phyloP scores from a whole-genome alignment of 805 yeast species.

The Metschnikowia vanudenii region DNA sequence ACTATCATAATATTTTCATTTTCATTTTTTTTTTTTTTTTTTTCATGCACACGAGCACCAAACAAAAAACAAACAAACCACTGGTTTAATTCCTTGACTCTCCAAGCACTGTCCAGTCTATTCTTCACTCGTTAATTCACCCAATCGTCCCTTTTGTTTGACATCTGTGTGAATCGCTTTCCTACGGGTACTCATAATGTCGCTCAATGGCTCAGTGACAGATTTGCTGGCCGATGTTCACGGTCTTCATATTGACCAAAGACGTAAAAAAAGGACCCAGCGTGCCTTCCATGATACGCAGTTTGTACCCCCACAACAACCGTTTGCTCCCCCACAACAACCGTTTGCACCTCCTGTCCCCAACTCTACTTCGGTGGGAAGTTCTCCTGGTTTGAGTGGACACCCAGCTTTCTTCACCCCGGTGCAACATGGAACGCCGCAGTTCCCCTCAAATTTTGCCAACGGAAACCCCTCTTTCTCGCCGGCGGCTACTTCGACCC shows the following conservation, averaged over 20 bases:
- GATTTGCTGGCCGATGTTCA: constrained; percentile 16
- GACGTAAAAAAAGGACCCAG: constrained; percentile 17
- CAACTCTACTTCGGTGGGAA: not conserved
- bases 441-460: not conserved
- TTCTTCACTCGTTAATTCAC: no score
- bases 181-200: constrained; percentile 3
- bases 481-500: constrained; percentile 1
- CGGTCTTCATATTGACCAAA: constrained; percentile 11
- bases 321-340: constrained; percentile 4
- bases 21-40: no score
- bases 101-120: no score
- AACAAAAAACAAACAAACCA: no score
- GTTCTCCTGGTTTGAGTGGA: not conserved
- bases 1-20: no score
- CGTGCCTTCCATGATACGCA: constrained; percentile 18
- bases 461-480: not conserved
- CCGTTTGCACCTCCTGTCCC: constrained; percentile 5
- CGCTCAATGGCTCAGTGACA: constrained; percentile 9
- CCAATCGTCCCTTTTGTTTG: not conserved
- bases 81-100: no score
- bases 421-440: constrained; percentile 6
- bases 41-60: no score
- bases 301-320: constrained; percentile 5
- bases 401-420: constrained; percentile 8
- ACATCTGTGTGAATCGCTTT: not conserved